Conservation (phyloP, 768 basidiomycete species). For the Amanita molliuscula region DNA sequence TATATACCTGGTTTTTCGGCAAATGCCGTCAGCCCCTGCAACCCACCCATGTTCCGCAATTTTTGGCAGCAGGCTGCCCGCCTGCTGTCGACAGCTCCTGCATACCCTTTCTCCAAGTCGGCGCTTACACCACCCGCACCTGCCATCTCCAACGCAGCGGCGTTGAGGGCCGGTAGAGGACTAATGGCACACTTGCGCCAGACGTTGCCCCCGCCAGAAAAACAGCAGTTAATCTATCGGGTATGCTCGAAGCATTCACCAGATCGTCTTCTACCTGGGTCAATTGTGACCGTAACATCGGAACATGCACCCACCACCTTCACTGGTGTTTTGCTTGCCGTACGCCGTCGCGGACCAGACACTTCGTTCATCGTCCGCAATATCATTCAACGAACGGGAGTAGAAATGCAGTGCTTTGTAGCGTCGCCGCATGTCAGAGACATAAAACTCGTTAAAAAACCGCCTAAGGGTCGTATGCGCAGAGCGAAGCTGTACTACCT, state of each 20-base stretch:
- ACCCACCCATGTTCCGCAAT: background rate
- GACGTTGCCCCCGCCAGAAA: conserved; percentile 55
- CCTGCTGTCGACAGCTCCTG: conserved; percentile 32
- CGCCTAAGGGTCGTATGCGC: conserved; percentile 52
- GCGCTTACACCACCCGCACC: conserved; percentile 45
- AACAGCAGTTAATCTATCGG: conserved; percentile 54
- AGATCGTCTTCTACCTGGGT: conserved; percentile 66
- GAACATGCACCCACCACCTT: conserved; percentile 75
- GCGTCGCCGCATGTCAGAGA: conserved; percentile 82
- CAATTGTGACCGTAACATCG: conserved; percentile 73
- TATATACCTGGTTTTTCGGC: conserved; percentile 6
- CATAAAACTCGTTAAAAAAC: conserved; percentile 66
- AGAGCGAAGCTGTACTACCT: conserved; percentile 80
- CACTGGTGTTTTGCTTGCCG: conserved; percentile 79
- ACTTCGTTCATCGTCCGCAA: conserved; percentile 87
- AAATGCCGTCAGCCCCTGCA: background rate
- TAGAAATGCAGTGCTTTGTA: conserved; percentile 88
- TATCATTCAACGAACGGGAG: conserved; percentile 81
- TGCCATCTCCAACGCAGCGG: conserved; percentile 27
- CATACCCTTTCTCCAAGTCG: conserved; percentile 71
- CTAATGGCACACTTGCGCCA: conserved; percentile 67
- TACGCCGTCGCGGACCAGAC: conserved; percentile 76
- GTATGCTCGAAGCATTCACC: conserved; percentile 67
- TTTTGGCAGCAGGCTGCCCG: conserved; percentile 13
- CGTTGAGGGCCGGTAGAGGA: conserved; percentile 59